Percentiles rank a stretch among this genome's conserved stretches.
Evolutionary conservation across 805 yeast genomes (phyloP).

Genomic region (Clavispora fructus): DNA sequence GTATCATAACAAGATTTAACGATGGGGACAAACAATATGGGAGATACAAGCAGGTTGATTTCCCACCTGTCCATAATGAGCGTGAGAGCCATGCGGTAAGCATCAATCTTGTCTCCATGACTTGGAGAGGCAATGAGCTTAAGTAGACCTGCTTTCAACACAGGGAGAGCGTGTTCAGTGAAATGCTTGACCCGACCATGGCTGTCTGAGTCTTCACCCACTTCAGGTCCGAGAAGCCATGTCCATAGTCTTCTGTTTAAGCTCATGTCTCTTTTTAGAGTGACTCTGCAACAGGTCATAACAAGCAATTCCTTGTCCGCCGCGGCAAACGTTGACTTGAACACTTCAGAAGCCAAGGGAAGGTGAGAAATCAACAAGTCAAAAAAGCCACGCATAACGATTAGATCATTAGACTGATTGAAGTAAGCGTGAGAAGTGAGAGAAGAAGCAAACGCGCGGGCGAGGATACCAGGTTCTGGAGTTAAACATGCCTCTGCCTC

Average conservation of each 20-base stretch:
- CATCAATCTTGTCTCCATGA: conserved; percentile 37
- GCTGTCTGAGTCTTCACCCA: not conserved
- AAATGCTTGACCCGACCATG: conserved; percentile 50
- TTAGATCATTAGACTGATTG: conserved; percentile 46
- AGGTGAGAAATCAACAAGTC: conserved; percentile 69
- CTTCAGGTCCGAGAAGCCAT: conserved; percentile 78
- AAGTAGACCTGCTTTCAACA: conserved; percentile 50
- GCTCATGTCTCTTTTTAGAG: conserved; percentile 86
- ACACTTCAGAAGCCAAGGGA: conserved; percentile 56
- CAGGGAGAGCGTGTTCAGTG: conserved; percentile 45
- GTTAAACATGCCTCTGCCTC: conserved; percentile 47
- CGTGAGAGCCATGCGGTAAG: conserved; percentile 56
- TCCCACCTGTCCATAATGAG: conserved; percentile 94
- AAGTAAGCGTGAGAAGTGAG: conserved; percentile 37
- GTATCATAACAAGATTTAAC: conserved; percentile 41
- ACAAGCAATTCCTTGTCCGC: conserved; percentile 57
- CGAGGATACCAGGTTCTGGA: conserved; percentile 76
- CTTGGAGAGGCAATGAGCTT: conserved; percentile 29
- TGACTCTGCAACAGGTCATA: conserved; percentile 59
- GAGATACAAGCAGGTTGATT: conserved; percentile 71
- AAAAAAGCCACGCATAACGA: conserved; percentile 81
- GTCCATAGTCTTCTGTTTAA: conserved; percentile 89
- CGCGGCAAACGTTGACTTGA: conserved; percentile 42
- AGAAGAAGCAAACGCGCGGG: conserved; percentile 70
- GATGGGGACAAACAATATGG: conserved; percentile 63